Percentiles rank a stretch among this genome's conserved stretches.
Evolutionary conservation across 2,329 filamentous ascomycete species (phyloP).

Genomic region (Diplodia intermedia): DNA sequence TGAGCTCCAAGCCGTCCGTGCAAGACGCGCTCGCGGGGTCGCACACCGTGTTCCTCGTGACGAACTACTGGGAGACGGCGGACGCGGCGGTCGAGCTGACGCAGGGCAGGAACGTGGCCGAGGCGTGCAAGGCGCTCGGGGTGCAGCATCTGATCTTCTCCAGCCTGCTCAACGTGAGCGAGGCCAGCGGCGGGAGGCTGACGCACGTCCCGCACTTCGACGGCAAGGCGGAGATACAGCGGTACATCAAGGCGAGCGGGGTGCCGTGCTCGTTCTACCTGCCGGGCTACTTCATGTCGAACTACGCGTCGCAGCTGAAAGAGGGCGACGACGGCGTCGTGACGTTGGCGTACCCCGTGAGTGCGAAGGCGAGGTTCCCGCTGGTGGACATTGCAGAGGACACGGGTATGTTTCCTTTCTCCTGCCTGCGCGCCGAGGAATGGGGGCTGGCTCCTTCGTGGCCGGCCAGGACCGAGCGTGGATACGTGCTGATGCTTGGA

Average conservation of each 20-base stretch:
- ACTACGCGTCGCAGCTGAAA: neutral
- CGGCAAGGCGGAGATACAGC: slow-evolving; percentile 46
- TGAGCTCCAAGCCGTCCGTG: slow-evolving; percentile 38
- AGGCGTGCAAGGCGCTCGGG: slow-evolving; percentile 41
- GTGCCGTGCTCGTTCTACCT: slow-evolving; percentile 37
- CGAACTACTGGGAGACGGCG: slow-evolving; percentile 34
- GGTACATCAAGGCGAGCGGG: slow-evolving; percentile 38
- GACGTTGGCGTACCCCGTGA: slow-evolving; percentile 28
- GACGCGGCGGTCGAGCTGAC: slow-evolving; percentile 41
- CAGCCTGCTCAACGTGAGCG: slow-evolving; percentile 40
- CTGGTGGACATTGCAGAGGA: slow-evolving; percentile 34
- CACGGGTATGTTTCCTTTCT: slow-evolving; percentile 24
- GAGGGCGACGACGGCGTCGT: slow-evolving; percentile 26
- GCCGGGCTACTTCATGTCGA: slow-evolving; percentile 39
- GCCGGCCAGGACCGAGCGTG: no score
- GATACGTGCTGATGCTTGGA: neutral
- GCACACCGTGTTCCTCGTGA: slow-evolving; percentile 42
- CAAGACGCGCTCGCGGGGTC: slow-evolving; percentile 38
- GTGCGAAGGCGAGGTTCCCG: slow-evolving; percentile 29
- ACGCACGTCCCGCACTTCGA: slow-evolving; percentile 49
- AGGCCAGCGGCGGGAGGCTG: slow-evolving; percentile 42
- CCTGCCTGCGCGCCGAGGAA: no score
- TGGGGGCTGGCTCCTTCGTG: neutral
- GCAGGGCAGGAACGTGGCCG: slow-evolving; percentile 47
- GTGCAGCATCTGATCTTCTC: slow-evolving; percentile 52